Conservation (phyloP, 805 yeast species). For the Zygoascus ofunaensis region DNA sequence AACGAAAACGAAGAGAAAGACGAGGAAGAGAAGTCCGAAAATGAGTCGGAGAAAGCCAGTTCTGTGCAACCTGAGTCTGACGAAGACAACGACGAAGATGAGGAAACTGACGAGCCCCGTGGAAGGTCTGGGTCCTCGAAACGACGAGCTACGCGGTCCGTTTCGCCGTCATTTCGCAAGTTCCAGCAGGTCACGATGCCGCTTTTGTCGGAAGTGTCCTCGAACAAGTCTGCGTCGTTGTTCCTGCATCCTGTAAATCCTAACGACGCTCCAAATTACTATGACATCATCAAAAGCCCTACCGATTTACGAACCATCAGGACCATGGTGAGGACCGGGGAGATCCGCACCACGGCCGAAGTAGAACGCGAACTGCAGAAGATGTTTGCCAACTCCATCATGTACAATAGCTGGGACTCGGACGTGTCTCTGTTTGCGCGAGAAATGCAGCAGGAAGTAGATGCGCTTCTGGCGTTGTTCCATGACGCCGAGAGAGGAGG, state of each 20-base stretch:
- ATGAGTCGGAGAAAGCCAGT: constrained; percentile 2
- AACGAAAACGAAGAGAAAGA: constrained; percentile 5
- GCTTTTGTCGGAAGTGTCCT: constrained; percentile 53
- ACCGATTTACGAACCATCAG: constrained; percentile 59
- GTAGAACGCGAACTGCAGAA: constrained; percentile 60
- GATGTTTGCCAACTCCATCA: constrained; percentile 77
- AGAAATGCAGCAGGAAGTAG: constrained; percentile 64
- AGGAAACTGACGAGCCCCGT: constrained; percentile 13
- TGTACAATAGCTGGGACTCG: constrained; percentile 63
- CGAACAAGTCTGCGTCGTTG: constrained; percentile 65
- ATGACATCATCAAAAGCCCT: constrained; percentile 51
- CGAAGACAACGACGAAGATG: constrained; percentile 10
- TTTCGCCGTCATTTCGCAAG: constrained; percentile 34
- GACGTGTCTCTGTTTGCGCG: constrained; percentile 54
- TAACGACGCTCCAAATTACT: constrained; percentile 62
- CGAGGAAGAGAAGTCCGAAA: constrained; percentile 1
- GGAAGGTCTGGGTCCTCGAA: constrained; percentile 6
- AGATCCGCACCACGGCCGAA: constrained; percentile 40
- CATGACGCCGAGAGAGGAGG: constrained; percentile 38
- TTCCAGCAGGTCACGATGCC: constrained; percentile 56
- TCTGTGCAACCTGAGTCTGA: constrained; percentile 7
- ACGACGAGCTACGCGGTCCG: constrained; percentile 15
- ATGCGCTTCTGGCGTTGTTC: constrained; percentile 41
- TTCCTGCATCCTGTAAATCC: constrained; percentile 62
- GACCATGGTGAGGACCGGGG: constrained; percentile 48